phyloP scores from a whole-genome alignment of 345 rosid species.

The Barbarea vulgaris region DNA sequence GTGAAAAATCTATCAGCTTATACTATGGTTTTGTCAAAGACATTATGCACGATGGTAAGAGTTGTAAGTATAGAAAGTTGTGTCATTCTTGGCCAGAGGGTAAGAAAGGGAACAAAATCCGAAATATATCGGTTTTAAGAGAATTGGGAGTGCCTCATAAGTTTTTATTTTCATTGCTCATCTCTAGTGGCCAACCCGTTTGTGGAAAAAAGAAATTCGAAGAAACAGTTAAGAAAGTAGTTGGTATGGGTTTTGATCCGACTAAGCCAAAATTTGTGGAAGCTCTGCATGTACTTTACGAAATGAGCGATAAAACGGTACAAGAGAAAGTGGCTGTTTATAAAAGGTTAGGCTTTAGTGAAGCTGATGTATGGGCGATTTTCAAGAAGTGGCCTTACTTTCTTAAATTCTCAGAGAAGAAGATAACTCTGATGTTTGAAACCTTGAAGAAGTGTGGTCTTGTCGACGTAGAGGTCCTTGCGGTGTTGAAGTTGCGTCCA shows the following conservation, averaged over 20 bases:
- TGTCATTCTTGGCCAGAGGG: constrained; percentile 4
- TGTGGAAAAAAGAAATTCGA: constrained; percentile 18
- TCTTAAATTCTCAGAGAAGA: constrained; percentile 38
- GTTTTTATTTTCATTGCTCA: constrained; percentile 10
- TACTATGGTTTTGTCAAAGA: constrained; percentile 28
- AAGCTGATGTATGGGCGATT: constrained; percentile 22
- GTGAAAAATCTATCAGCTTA: constrained; percentile 1
- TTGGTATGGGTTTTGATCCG: constrained; percentile 47
- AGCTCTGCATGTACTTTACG: constrained; percentile 30
- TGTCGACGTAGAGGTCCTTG: constrained; percentile 17
- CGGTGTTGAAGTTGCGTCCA: constrained; percentile 15
- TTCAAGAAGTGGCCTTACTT: constrained; percentile 41
- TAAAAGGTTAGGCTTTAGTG: constrained; percentile 46
- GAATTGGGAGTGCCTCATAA: constrained; percentile 39
- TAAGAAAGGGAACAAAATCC: background rate
- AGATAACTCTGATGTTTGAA: constrained; percentile 27
- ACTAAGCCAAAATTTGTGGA: constrained; percentile 17
- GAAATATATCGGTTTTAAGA: constrained; percentile 29
- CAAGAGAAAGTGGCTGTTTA: constrained; percentile 30
- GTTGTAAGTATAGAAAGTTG: background rate
- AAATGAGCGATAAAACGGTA: constrained; percentile 17
- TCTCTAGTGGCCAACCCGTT: background rate
- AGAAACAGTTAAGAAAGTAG: constrained; percentile 20
- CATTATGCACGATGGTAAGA: background rate
- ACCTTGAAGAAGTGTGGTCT: constrained; percentile 29